These are phyloP conservation scores for Saposhnikovia divaricata DNA, from an alignment of 129 eudicot species.

Conservation along the genomic window DNA sequence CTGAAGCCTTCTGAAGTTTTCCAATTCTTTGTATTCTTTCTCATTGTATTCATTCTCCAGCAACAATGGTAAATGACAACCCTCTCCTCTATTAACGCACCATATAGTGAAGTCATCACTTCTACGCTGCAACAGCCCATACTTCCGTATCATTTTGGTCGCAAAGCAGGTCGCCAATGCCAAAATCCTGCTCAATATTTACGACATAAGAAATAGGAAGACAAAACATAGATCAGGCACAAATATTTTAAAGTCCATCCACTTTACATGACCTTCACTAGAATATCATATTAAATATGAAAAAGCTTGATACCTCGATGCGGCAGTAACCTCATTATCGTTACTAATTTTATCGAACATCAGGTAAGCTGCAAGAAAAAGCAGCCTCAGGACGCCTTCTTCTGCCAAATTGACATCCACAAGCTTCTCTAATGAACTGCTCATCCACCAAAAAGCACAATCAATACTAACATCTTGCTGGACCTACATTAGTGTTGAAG, in stretches of 20 bases:
- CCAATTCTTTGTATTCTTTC: conserved; percentile 32
- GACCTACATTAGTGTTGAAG: conserved; percentile 12
- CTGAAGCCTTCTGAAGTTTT: conserved; percentile 41
- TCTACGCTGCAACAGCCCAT: conserved; percentile 59
- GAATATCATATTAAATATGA: conserved; percentile 3
- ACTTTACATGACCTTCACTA: conserved; percentile 8
- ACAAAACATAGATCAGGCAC: not conserved
- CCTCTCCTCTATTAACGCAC: conserved; percentile 28
- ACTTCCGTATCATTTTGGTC: conserved; percentile 62
- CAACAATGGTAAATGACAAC: conserved; percentile 24
- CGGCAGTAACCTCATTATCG: conserved; percentile 72
- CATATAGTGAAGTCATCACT: conserved; percentile 27
- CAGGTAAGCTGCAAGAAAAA: conserved; percentile 73
- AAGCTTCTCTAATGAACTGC: conserved; percentile 88
- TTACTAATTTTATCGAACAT: conserved; percentile 54
- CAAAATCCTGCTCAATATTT: conserved; percentile 64
- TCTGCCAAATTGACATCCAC: conserved; percentile 65
- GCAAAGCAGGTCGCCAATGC: conserved; percentile 66
- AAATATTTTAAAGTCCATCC: conserved; percentile 10
- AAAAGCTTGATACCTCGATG: conserved; percentile 51
- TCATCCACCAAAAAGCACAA: conserved; percentile 29
- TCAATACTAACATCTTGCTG: conserved; percentile 17
- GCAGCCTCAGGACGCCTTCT: conserved; percentile 83
- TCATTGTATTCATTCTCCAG: conserved; percentile 36
- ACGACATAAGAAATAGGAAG: conserved; percentile 7